Conservation (phyloP, 345 rosid species). For the Schrenkiella parvula region DNA sequence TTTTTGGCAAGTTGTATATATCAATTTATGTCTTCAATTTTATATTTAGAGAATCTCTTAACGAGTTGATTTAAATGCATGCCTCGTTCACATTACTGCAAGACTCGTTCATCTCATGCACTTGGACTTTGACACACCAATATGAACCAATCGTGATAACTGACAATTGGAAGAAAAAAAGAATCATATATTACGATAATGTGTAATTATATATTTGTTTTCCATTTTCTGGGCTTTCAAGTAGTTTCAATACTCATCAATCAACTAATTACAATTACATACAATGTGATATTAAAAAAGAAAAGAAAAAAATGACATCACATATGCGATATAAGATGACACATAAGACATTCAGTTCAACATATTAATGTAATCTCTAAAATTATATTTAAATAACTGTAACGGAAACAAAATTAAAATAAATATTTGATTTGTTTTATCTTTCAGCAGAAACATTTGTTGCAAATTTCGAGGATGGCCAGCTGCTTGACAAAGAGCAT, state of each 20-base stretch:
- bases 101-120: background rate
- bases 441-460: background rate
- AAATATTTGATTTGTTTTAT: background rate
- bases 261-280: background rate
- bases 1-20: background rate
- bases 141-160: background rate
- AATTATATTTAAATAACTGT: background rate
- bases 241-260: background rate
- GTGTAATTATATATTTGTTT: background rate
- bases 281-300: background rate
- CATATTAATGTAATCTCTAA: background rate
- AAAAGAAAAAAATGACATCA: background rate
- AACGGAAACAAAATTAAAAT: background rate
- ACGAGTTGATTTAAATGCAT: background rate
- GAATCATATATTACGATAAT: background rate
- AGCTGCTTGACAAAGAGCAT: constrained; percentile 3
- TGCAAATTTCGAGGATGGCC: background rate
- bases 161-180: background rate
- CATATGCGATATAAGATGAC: background rate
- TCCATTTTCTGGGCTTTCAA: background rate
- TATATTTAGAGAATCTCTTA: background rate
- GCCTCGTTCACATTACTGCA: background rate
- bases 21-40: background rate
- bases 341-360: background rate
- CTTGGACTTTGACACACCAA: constrained; percentile 5